Base-by-base conservation (phyloP, 148 eudicot species). In the Gaultheria prostrata region DNA sequence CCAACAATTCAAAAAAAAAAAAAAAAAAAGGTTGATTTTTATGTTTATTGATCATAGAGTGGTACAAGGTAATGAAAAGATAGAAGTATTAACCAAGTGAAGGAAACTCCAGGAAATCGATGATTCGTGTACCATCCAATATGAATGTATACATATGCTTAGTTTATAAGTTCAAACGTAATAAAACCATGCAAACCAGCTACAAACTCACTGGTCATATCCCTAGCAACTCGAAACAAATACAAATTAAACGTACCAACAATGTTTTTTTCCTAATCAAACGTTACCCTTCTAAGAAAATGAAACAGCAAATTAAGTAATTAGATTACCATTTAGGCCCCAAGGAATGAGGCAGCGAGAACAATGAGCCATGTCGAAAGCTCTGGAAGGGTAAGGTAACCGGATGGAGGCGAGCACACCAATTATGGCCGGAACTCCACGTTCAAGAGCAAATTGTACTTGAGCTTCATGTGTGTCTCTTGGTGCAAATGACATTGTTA, bases 291-390 rank as follows among this genome's bases (percentile, higher is more conserved):
- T 63, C 3, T 6, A 67, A 26, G 33, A 39, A 67, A 21, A 53
- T 18, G 51, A 20, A 59, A 32, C 17, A 12, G 71, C 3, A 49
- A 9, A 10, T 10, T 4, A 5, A 80, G 51, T 21, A 32, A 13
- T 32, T 57, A 6, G 8, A 79, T 79, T 92, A 95, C 98, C 98
- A 57, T 88, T 85, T n/a, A 83, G 85, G 48, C 82, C 91, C 99
- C 99, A 97, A 4, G 97, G 98, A 82, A 94, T 94, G 82, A 97
- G 95, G 87, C 99, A 97, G 8, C 99, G 95, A 50, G 99, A 97
- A 86, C 99, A 94, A 85, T 96, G 99, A 84, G 99, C 99, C 88
- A 94, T 87, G 88, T 96, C 99, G 12, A 96, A 96, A 18, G 99
- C 92, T 80, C 93, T 85, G 0, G 99, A 90, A 77, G 99, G 97